Base-by-base conservation (phyloP, 495 filamentous ascomycete genomes). In the Symbiotaphrina buchneri region DNA sequence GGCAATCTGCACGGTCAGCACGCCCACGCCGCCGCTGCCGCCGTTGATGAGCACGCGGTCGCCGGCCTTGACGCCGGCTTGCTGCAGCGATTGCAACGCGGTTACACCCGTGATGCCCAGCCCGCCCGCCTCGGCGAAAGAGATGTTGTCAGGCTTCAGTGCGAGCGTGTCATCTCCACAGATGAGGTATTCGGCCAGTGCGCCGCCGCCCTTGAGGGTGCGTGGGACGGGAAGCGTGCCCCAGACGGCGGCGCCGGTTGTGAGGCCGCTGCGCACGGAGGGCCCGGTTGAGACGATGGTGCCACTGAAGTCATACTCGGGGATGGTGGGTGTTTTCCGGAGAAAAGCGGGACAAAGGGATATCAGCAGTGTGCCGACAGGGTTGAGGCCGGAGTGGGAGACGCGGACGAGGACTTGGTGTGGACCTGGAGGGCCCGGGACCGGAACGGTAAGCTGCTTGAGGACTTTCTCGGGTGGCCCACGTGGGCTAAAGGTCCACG, bases 251-350 rank as follows among this genome's bases (percentile, higher is more conserved):
- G 41, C 42, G 4, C 52, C 51, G n/a, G 34, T 19, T 16, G 27
- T 6, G 21, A 54, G 46, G 6, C 33, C 17, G 1, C 32, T 21
- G 8, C 34, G 18, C 2, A 39, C 32, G n/a, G 2, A 3, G 1
- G 35, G 10, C 0, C 53, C 54, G 6, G 36, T n/a, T 2, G 39
- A 31, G 5, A 55, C 37, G 1, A 57, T 22, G 7, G 33, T 38
- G 17, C 57, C 58, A 6, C 44, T 38, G 30, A 62, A 60, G 28
- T 60, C 58, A n/a, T 53, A 31, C 1, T 53, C 54, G 4, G 55
- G 50, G 3, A 48, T 48, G 3, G 42, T 27, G 0, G 54, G 54
- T 5, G 47, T 35, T 13, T 31, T 34, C 18, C 39, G 39, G 25
- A 59, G 40, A 34, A 52, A 18, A 30, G 38, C 33, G 10, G 54